Evolutionary conservation across 2,329 filamentous ascomycete species (phyloP), one percentile per base, ranked within the genome.

Genomic region (Ilyonectria robusta): DNA sequence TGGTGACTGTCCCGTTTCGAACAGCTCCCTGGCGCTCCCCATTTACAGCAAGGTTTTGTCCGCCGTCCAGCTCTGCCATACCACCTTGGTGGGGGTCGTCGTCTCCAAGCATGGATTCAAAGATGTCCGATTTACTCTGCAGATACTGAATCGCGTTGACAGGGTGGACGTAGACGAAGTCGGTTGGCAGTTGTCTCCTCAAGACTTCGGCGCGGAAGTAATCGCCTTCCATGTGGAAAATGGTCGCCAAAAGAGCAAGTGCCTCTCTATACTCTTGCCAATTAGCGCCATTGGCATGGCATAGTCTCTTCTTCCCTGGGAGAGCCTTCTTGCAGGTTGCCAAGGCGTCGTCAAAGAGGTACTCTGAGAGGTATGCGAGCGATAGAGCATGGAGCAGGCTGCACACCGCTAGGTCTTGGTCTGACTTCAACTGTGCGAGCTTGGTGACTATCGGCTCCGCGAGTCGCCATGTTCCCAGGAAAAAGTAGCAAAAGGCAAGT

Each of bases 201-300:
- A 72, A 68, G 10, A 73, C 70, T 46, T 76, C 72, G 5, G 72
- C 75, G 13, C 66, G 67, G 31, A 75, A 67, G 40, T 66, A 70
- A 31, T 76, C 73, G 23, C 72, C 74, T 9, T 66, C 68, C 33
- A 72, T 68, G 6, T 77, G 64, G 23, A 70, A 72, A 7, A 77
- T 75, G 6, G 63, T 75, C 10, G 69, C 74, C 13, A 74, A 61
- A 9, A 78, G 63, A 0, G 71, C 75, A 15, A 75, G 48, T 5
- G 72, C 75, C 11, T 72, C 61, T 17, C 67, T 65, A 26, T 70
- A 71, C 40, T 76, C 70, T 11, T 57, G 29, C 46, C 44, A 63
- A 23, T 65, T 33, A 1, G 64, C 54, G 9, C 40, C 53, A 7
- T 65, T 61, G 1, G 23, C 47, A 54, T 72, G 75, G 29, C 66